Base-by-base conservation (phyloP, 106 monocot species). In the Agapanthus africanus region DNA sequence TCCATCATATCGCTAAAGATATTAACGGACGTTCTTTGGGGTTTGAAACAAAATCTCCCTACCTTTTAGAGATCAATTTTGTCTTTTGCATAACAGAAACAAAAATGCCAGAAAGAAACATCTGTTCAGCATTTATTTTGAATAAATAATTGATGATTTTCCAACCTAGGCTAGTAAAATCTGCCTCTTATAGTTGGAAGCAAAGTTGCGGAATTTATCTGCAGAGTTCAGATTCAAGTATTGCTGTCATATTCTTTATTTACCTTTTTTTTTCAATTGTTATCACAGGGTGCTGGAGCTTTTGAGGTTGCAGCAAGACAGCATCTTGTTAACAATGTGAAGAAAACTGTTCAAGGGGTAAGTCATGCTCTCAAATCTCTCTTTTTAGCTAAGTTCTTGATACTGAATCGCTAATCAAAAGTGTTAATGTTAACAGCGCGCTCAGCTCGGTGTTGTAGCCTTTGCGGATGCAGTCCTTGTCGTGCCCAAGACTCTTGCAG, bases 391-490 rank as follows among this genome's bases (percentile, higher is more conserved):
- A 11, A 31, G 8, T 57, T 52, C 9, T 52, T 52, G 52, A 6
- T 33, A 1, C 6, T 32, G 15, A 33, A 11, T 32, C 32, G 2
- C 32, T 32, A 59, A 31, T 32, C n/a, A 14, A 33, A 31, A 16
- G 2, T 4, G 15, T 6, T 35, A 11, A 16, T 67, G 4, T 60
- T 36, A 65, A 66, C 84, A 95, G 95, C 87, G 95, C 59, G 95
- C 95, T 63, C 95, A 95, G 54, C 88, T 95, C 74, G 95, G 95
- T 32, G 85, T 95, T n/a, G 87, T 86, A 80, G 95, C 95, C 66
- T 95, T 95, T 88, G 95, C 95, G 15, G 81, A 95, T 70, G 95
- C 95, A 34, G 91, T 95, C 63, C 73, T 95, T 27, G 95, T 95
- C 9, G 66, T 95, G 26, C 95, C 95, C 32, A 95, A 95, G 71